Base-by-base conservation (phyloP, 192 early-diverging fungal species). In the Coemansia sp. region DNA sequence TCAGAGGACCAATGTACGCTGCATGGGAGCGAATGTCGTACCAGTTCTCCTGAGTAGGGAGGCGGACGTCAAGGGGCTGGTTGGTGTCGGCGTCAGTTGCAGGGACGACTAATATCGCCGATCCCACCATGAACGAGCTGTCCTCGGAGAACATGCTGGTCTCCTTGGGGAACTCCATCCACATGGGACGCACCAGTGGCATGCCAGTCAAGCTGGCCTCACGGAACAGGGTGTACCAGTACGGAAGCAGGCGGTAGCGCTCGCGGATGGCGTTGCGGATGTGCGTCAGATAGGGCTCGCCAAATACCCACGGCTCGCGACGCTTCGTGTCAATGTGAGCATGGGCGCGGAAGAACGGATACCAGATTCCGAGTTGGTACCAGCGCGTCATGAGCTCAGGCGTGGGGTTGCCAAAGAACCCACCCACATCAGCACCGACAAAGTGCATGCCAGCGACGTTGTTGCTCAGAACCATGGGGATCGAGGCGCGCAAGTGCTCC, bases 301-400 rank as follows among this genome's bases (percentile, higher is more conserved):
- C 95, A 80, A 94, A 88, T 23, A 98, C 68, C 93, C 96, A 99
- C 7, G 98, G 98, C 74, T 99, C 98, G 39, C 96, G 90, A 35
- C 98, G 91, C 74, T 95, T 96, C 28, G 95, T 95, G 80, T 98
- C 96, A 62, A 98, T 92, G 76, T 99, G 96, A 4, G 98, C 95
- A 76, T 99, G 98, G 3, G 89, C 98, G 32, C 98, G 90, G 89
- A 97, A 95, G 81, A 99, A 99, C 11, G 98, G 98, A 66, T 98
- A 94, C 82, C 92, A 96, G 35, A 91, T 89, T 10, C 88, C 98
- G 13, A 91, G 86, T 84, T 99, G 98, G 78, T 98, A 99, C 98
- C 98, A 99, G n/a, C 98, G 91, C 14, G 90, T 80, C 62, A 98
- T 82, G n/a, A 99, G 82, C 64, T 96, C 91, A 2, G 91, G 66